Base-by-base conservation (phyloP, 1,139 yeast genomes). In the Yamadazyma triangularis region DNA sequence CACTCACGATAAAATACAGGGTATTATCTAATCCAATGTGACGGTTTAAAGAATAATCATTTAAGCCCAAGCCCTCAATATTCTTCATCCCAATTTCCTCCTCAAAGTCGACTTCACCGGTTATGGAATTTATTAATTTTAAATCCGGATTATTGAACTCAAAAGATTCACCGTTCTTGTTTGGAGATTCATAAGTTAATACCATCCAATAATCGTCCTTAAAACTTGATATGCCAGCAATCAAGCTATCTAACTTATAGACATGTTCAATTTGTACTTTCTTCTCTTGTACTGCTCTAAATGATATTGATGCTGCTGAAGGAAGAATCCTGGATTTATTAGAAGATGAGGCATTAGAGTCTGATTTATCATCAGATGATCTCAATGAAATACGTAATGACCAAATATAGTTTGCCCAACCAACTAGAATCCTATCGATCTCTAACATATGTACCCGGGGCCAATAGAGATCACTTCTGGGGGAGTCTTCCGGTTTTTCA, bases 361-460 rank as follows among this genome's bases (percentile, higher is more conserved):
- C 12, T 23, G 34, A 27, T n/a, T 38, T 42, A 26, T 45, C 51
- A 3, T 38, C 47, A 4, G 38, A 27, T 3, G 46, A 36, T 18
- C 47, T 30, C 36, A 60, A 42, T 3, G 70, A 60, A 3, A 83
- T 63, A 43, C 81, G 69, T 27, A 89, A 60, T 23, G 75, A 65
- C 94, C 95, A 89, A 2, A 91, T 64, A 39, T 78, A 73, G 41
- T 77, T 70, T 3, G 78, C 86, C 98, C 98, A 91, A 0, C 89
- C 95, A 23, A 91, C 70, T 3, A 85, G 58, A 4, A 88, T 62
- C 31, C 88, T 56, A 48, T 83, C 83, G 1, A 72, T 60, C 42
- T 84, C 95, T 0, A 84, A 78, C 32, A 74, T 69, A 33, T 75
- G 75, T 3, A 85, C 69, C 28, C 86, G 69, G 0, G 97, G 97